A percentile compares a stretch with the other conserved stretches of the same genome.
These are phyloP conservation scores for Xerocomus brunneocitrinus DNA, from an alignment of 768 basidiomycete genomes.

Conservation along the genomic window DNA sequence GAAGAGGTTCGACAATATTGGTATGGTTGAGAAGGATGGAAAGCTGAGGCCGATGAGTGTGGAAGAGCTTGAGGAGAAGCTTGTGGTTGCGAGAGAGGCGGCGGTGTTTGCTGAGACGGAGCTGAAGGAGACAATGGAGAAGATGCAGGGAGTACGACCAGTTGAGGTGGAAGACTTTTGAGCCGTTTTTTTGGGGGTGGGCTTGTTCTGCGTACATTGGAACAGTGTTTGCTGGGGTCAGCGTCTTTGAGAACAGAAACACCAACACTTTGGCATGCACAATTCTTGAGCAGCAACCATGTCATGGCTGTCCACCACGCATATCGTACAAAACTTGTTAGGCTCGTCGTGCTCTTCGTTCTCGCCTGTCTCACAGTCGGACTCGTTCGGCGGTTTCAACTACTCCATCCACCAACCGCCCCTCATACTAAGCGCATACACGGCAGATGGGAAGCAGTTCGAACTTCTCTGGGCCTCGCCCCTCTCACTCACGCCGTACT, in stretches of 20 bases:
- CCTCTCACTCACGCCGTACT: slow-evolving; percentile 15
- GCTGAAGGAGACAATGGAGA: slow-evolving; percentile 70
- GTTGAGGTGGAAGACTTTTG: slow-evolving; percentile 35
- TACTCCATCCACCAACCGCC: not conserved
- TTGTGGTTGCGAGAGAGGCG: slow-evolving; percentile 65
- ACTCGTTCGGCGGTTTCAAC: slow-evolving; percentile 14
- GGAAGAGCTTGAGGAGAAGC: slow-evolving; percentile 72
- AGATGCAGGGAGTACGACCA: slow-evolving; percentile 53
- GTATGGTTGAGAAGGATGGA: slow-evolving; percentile 45
- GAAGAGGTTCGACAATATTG: slow-evolving; percentile 63
- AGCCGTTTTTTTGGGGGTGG: not conserved
- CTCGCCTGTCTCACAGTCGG: slow-evolving; percentile 22
- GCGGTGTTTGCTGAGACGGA: slow-evolving; percentile 70
- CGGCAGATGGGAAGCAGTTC: slow-evolving; percentile 33
- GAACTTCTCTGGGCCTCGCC: slow-evolving; percentile 29
- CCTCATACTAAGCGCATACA: slow-evolving; percentile 10
- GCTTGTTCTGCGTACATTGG: not conserved
- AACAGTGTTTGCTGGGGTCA: not conserved
- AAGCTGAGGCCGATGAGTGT: slow-evolving; percentile 49
- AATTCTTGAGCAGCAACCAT: slow-evolving; percentile 5
- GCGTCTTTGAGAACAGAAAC: too few relatives aligned
- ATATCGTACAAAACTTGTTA: slow-evolving; percentile 11
- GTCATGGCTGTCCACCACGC: slow-evolving; percentile 19
- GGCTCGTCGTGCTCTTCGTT: slow-evolving; percentile 18
- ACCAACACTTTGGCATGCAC: too few relatives aligned